A percentile compares a stretch with the other conserved stretches of the same genome.
Conservation (phyloP, 106 monocot species). For the Cymbidium sinense region DNA sequence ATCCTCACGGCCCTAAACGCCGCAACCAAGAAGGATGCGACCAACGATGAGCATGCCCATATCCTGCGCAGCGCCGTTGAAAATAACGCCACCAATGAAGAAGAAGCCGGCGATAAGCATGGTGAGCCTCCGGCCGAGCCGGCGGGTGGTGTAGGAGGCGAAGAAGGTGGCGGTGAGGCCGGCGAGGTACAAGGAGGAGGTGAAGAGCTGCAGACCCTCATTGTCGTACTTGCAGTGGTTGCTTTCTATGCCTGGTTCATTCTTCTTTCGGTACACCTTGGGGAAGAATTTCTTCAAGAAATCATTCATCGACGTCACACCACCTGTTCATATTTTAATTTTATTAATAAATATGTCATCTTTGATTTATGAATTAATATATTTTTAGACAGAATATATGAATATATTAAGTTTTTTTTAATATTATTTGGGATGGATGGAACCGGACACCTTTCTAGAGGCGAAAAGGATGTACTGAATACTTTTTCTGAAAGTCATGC, state of each 20-base stretch:
- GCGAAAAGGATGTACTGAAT: no score
- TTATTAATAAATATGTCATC: neutral
- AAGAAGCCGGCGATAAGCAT: constrained; percentile 61
- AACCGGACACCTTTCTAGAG: no score
- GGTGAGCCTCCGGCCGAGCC: constrained; percentile 47
- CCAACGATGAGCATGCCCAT: constrained; percentile 66
- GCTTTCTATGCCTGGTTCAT: constrained; percentile 16
- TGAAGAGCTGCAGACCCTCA: constrained; percentile 62
- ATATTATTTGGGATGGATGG: no score
- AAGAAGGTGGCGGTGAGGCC: constrained; percentile 43
- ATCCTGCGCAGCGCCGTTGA: constrained; percentile 40
- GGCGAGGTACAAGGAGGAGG: constrained; percentile 48
- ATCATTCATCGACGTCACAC: constrained; percentile 28
- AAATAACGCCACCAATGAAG: constrained; percentile 49
- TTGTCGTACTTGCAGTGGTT: constrained; percentile 99
- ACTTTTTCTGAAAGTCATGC: no score
- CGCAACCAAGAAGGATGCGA: constrained; percentile 56
- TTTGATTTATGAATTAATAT: neutral
- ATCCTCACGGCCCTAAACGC: no score
- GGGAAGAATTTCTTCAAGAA: constrained; percentile 23
- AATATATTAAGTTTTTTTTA: no score
- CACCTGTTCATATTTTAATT: constrained; percentile 12
- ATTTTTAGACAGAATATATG: neutral
- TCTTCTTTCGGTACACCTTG: constrained; percentile 11
- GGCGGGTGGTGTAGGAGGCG: constrained; percentile 35